Conservation (phyloP, 768 basidiomycete genomes). For the Chiua virens region DNA sequence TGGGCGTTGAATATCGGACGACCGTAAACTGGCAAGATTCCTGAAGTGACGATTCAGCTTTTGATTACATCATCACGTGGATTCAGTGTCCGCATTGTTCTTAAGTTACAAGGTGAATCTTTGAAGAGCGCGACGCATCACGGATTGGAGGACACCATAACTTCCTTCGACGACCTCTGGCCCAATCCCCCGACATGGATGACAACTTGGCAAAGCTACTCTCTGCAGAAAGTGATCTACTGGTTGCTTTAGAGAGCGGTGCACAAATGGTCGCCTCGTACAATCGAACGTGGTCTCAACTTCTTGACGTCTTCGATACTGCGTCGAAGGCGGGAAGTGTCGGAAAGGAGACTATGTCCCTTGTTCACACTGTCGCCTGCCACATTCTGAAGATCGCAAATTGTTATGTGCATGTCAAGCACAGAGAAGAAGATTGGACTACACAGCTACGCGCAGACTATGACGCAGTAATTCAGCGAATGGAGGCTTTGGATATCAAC, state of each 20-base stretch:
- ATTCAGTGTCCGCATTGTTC: no score
- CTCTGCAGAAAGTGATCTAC: constrained; percentile 1
- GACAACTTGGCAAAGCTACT: not conserved
- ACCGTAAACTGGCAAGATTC: no score
- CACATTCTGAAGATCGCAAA: constrained; percentile 5
- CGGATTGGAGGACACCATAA: not conserved
- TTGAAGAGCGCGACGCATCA: no score
- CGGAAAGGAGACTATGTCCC: not conserved
- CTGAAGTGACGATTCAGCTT: no score
- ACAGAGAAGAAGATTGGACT: not conserved
- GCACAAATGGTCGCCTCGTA: not conserved
- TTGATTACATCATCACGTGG: no score
- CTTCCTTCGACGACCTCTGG: not conserved
- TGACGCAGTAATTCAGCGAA: constrained; percentile 4
- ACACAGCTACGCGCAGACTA: not conserved
- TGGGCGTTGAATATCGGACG: no score
- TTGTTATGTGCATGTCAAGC: constrained; percentile 6
- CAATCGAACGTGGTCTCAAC: not conserved
- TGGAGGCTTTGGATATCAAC: not conserved
- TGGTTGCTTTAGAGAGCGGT: not conserved
- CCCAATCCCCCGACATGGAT: constrained; percentile 2
- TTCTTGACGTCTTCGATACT: not conserved
- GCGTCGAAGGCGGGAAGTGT: not conserved
- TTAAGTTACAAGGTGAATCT: no score
- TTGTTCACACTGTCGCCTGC: not conserved